Base-by-base conservation (phyloP, 2,329 filamentous ascomycete species). In the Fusarium veterinarium region DNA sequence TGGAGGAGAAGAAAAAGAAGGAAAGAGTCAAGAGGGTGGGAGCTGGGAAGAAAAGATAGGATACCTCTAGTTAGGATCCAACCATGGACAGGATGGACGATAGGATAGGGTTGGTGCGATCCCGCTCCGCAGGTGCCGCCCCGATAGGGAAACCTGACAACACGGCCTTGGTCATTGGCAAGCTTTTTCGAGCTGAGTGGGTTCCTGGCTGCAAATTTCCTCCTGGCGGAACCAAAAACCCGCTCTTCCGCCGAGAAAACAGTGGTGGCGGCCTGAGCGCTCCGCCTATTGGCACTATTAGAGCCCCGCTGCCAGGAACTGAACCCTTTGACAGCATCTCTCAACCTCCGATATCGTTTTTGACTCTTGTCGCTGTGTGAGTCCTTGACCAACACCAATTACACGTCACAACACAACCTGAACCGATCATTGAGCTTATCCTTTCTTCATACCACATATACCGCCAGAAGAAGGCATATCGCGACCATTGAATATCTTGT, bases 91-190 rank as follows among this genome's bases (percentile, higher is more conserved):
- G 44, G 23, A 52, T 37, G 9, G 33, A 52, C 33, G 49, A 52
- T 28, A 23, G 20, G 31, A 33, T 30, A 14, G 33, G 33, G 33
- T 8, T 33, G 53, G 65, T 59, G 66, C 65, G 67, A 69, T 69
- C 41, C 65, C 67, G 67, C 65, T 69, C 67, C 65, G 60, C 67
- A 60, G 51, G 49, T 55, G 38, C 59, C 66, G 66, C 64, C 58
- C 30, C 33, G 40, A 69, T 28, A 35, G 23, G 59, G 59, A 61
- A 57, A 61, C 41, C 62, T 74, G 75, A 72, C 74, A 77, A 77
- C 73, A 69, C 58, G 58, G 31, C 31, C 69, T 76, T 71, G 72
- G 73, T 76, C 73, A 77, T 77, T 77, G 76, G 76, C 69, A 69
- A 63, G 66, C 69, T 75, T 75, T 74, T 69, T 67, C 48, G 16